A percentile compares a stretch with the other conserved stretches of the same genome.
These are phyloP conservation scores for Candida insectalens DNA, from an alignment of 805 yeast species.

Conservation along the genomic window DNA sequence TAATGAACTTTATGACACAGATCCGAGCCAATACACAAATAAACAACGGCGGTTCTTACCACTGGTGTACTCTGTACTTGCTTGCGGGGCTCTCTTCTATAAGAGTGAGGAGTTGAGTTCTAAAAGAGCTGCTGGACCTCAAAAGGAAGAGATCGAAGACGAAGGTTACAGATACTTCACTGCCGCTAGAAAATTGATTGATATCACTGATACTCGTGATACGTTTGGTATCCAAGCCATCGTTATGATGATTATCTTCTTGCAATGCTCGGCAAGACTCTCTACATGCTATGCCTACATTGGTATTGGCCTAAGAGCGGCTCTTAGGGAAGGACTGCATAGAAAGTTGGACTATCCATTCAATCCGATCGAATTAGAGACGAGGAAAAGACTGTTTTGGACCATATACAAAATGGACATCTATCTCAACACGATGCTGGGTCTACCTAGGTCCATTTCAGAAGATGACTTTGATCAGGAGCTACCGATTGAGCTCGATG, in stretches of 20 bases:
- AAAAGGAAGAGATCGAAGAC: conserved; percentile 41
- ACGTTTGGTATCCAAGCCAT: conserved; percentile 76
- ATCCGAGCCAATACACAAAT: conserved; percentile 61
- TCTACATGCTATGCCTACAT: conserved; percentile 85
- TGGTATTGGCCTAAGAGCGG: conserved; percentile 79
- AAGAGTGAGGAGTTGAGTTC: conserved; percentile 35
- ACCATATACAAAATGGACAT: conserved; percentile 86
- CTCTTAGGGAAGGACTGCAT: conserved; percentile 76
- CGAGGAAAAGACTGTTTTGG: conserved; percentile 79
- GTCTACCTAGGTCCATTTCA: conserved; percentile 68
- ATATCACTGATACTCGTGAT: conserved; percentile 78
- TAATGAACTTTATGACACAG: conserved; percentile 66
- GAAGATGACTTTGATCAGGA: conserved; percentile 84
- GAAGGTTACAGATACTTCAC: conserved; percentile 75
- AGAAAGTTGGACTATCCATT: conserved; percentile 54
- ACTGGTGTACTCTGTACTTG: conserved; percentile 75
- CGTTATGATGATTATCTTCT: conserved; percentile 74
- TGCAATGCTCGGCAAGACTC: conserved; percentile 81
- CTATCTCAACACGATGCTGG: conserved; percentile 79
- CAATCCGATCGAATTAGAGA: conserved; percentile 74
- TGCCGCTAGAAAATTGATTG: conserved; percentile 71
- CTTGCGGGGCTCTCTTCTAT: conserved; percentile 75
- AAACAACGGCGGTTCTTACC: conserved; percentile 72
- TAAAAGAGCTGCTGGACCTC: conserved; percentile 7
- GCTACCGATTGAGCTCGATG: conserved; percentile 76